Conservation (phyloP, 352 stramenopile genomes). For the Globisporangium spiculum region DNA sequence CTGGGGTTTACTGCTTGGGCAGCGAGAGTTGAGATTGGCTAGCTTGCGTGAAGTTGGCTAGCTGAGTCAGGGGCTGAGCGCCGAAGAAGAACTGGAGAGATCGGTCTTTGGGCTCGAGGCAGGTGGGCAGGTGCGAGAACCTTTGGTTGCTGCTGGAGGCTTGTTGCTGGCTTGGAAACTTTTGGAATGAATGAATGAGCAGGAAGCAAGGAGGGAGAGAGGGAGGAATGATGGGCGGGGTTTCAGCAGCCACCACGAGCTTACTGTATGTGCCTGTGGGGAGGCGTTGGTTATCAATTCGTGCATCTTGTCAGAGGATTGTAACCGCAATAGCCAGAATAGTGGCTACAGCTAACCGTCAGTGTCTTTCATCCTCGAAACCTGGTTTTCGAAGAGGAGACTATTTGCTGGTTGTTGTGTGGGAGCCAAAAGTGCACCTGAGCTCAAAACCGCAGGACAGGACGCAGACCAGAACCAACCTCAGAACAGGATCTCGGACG, state of each 20-base stretch:
- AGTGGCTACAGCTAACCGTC: neutral
- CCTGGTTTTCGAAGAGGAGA: too few relatives aligned
- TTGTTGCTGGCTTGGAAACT: slow-evolving; percentile 11
- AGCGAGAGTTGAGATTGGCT: neutral
- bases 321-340: neutral
- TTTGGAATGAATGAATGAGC: slow-evolving; percentile 1
- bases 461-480: neutral
- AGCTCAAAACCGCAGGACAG: neutral
- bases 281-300: neutral
- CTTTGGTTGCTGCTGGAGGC: neutral
- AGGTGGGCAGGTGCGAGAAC: neutral
- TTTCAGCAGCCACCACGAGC: neutral
- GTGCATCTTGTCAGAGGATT: neutral
- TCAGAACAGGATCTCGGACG: neutral
- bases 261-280: neutral
- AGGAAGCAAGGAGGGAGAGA: neutral
- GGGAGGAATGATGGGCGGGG: neutral
- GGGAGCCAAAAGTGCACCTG: too few relatives aligned
- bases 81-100: neutral
- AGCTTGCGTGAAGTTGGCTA: neutral
- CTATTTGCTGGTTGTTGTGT: too few relatives aligned
- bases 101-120: slow-evolving; percentile 1
- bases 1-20: neutral
- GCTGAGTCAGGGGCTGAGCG: neutral
- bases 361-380: too few relatives aligned